A percentile compares a stretch with the other conserved stretches of the same genome.
Evolutionary conservation across 1,284 basidiomycete genomes (phyloP).

Genomic region (Paramarasmius palmivorus): DNA sequence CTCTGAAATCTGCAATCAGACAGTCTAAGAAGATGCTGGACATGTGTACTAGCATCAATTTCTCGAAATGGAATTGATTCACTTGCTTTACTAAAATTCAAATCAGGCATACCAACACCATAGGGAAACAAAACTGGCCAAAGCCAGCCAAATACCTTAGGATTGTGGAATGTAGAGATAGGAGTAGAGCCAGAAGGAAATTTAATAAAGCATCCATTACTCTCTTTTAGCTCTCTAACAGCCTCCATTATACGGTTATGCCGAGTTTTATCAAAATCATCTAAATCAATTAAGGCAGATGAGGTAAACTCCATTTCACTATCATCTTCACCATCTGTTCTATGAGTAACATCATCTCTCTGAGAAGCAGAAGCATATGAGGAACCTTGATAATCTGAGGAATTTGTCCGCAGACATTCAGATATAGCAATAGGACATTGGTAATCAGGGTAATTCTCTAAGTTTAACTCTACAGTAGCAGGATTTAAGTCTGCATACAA

Average conservation of each 20-base stretch:
- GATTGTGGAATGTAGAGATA: constrained; percentile 2
- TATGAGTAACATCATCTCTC: background rate
- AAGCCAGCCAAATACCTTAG: constrained; percentile 8
- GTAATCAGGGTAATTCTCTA: background rate
- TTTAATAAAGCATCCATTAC: background rate
- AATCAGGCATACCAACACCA: constrained; percentile 15
- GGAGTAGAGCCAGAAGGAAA: background rate
- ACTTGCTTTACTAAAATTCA: background rate
- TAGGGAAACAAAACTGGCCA: constrained; percentile 16
- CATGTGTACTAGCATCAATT: constrained; percentile 5
- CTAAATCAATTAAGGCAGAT: background rate
- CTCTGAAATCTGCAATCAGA: constrained; percentile 9
- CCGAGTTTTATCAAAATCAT: background rate
- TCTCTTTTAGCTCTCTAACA: constrained; percentile 2
- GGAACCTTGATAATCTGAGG: background rate
- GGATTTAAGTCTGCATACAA: constrained; percentile 2
- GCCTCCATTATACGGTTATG: background rate
- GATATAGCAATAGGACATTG: background rate
- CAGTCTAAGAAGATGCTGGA: constrained; percentile 5
- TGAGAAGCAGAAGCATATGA: background rate
- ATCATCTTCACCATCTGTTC: background rate
- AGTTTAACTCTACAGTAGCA: background rate
- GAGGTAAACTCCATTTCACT: background rate
- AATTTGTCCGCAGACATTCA: background rate
- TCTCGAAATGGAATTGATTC: background rate